A percentile compares a stretch with the other conserved stretches of the same genome.
These are phyloP conservation scores for Diplodia sapinea DNA, from an alignment of 2,329 filamentous ascomycete species.

Conservation along the genomic window DNA sequence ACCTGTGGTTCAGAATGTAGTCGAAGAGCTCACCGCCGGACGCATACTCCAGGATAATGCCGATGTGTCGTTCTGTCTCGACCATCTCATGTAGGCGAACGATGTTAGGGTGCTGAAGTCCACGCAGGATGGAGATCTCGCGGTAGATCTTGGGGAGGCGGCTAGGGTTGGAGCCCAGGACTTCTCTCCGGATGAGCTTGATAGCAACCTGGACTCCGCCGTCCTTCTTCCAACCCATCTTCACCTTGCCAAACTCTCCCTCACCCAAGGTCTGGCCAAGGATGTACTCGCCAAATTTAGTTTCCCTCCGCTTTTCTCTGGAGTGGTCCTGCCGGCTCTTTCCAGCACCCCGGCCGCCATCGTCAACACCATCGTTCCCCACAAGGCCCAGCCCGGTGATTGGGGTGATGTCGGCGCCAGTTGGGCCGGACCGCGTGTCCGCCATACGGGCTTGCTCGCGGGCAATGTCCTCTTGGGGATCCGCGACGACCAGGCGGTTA, in stretches of 20 bases:
- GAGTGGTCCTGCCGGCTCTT: slow-evolving; percentile 65
- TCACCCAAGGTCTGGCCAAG: slow-evolving; percentile 95
- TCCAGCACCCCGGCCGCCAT: slow-evolving; percentile 52
- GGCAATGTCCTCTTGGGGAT: slow-evolving; percentile 74
- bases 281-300: slow-evolving; percentile 93
- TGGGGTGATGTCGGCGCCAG: slow-evolving; percentile 53
- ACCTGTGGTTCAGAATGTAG: slow-evolving; percentile 95
- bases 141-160: slow-evolving; percentile 96
- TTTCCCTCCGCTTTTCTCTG: slow-evolving; percentile 68
- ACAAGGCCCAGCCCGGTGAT: slow-evolving; percentile 57
- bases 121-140: slow-evolving; percentile 88
- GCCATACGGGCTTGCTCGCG: slow-evolving; percentile 73
- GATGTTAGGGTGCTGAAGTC: slow-evolving; percentile 93
- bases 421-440: slow-evolving; percentile 58
- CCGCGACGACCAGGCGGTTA: slow-evolving; percentile 76
- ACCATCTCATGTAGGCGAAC: slow-evolving; percentile 98
- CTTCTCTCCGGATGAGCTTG: slow-evolving; percentile 94
- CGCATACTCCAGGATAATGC: slow-evolving; percentile 97
- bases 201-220: slow-evolving; percentile 93
- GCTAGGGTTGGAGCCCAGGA: slow-evolving; percentile 83
- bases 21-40: slow-evolving; percentile 98
- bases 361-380: slow-evolving; percentile 57
- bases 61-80: slow-evolving; percentile 94
- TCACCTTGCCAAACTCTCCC: slow-evolving; percentile 98
- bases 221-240: slow-evolving; percentile 97